phyloP scores from a whole-genome alignment of 345 rosid species.

The Corchorus capsularis region DNA sequence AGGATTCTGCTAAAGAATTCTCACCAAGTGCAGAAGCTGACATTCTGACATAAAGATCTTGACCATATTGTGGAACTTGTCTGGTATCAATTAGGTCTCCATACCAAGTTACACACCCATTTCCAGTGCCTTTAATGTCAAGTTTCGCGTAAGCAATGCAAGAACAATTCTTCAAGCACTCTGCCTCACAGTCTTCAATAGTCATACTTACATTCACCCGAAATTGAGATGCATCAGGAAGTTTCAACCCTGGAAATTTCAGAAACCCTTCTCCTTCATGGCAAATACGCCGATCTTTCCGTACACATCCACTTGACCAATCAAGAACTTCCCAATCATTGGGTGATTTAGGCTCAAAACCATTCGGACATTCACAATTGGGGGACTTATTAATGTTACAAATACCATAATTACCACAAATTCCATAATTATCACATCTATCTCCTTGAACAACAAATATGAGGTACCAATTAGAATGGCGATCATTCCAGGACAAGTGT shows the following conservation, averaged over 20 bases:
- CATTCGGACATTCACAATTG: constrained; percentile 40
- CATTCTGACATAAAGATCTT: constrained; percentile 29
- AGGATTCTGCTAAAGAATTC: not conserved
- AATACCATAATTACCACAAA: constrained; percentile 21
- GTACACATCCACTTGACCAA: constrained; percentile 34
- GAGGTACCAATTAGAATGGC: constrained; percentile 22
- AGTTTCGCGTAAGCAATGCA: constrained; percentile 38
- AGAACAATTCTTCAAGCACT: constrained; percentile 41
- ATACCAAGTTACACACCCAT: constrained; percentile 44
- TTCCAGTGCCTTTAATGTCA: constrained; percentile 33
- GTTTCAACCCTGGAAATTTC: constrained; percentile 24
- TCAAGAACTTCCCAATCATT: constrained; percentile 40
- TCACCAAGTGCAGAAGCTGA: constrained; percentile 28
- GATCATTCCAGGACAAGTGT: constrained; percentile 29
- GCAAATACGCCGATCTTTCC: constrained; percentile 19
- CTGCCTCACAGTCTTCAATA: constrained; percentile 34
- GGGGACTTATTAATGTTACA: constrained; percentile 12
- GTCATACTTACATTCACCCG: constrained; percentile 34
- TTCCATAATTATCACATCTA: constrained; percentile 38
- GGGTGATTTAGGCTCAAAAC: constrained; percentile 40
- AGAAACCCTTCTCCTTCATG: constrained; percentile 28
- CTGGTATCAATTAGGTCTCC: constrained; percentile 39
- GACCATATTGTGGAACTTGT: constrained; percentile 26
- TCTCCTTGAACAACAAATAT: constrained; percentile 26
- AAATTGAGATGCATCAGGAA: constrained; percentile 29